These are phyloP conservation scores for Lecanicillium sp. DNA, from an alignment of 2,329 filamentous ascomycete genomes.

Conservation along the genomic window DNA sequence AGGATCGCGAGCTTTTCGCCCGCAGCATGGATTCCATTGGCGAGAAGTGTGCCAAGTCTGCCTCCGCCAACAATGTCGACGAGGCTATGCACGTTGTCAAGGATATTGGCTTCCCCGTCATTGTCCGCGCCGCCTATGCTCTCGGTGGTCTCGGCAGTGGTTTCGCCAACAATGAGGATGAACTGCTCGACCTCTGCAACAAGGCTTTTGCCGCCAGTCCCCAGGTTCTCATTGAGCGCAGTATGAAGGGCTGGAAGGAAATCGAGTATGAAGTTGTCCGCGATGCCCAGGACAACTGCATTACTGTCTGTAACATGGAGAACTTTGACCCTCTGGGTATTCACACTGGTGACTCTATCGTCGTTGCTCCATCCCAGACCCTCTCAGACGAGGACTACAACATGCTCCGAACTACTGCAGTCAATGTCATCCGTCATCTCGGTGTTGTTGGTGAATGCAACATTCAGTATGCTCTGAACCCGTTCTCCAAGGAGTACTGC, in stretches of 20 bases:
- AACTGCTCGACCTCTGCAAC: slow-evolving; percentile 81
- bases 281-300: slow-evolving; percentile 94
- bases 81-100: slow-evolving; percentile 86
- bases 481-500: slow-evolving; percentile 92
- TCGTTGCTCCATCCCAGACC: slow-evolving; percentile 94
- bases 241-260: slow-evolving; percentile 99
- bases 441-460: slow-evolving; percentile 98
- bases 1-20: slow-evolving; percentile 95
- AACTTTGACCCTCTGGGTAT: slow-evolving; percentile 98
- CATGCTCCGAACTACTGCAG: slow-evolving; percentile 93
- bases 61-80: slow-evolving; percentile 79
- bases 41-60: slow-evolving; percentile 96
- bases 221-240: slow-evolving; percentile 92
- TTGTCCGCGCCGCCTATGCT: slow-evolving; percentile 92
- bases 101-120: slow-evolving; percentile 91
- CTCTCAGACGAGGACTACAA: slow-evolving; percentile 98
- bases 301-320: slow-evolving; percentile 99
- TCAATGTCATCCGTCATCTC: slow-evolving; percentile 94
- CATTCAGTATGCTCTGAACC: slow-evolving; percentile 96
- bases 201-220: slow-evolving; percentile 94
- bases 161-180: slow-evolving; percentile 80
- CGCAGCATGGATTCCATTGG: slow-evolving; percentile 97
- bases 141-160: slow-evolving; percentile 92
- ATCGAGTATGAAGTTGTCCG: slow-evolving; percentile 98
- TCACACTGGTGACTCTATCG: slow-evolving; percentile 96